Evolutionary conservation across 768 basidiomycete genomes (phyloP), one percentile per base, ranked within the genome.

Genomic region (Hydnomerulius pinastri): DNA sequence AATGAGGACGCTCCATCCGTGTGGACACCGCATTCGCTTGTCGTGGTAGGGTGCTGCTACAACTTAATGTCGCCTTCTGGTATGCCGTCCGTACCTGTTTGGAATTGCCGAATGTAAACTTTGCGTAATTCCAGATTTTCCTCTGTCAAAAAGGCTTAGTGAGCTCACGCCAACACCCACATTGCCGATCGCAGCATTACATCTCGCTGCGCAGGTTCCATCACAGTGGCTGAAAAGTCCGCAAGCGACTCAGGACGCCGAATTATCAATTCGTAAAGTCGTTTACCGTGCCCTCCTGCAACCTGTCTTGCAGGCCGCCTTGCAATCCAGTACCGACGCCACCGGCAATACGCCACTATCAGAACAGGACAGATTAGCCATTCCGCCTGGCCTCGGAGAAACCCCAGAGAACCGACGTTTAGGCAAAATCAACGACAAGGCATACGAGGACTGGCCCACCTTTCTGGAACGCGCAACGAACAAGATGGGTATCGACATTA

Each of bases 41-140:
- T 87, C 36, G 75, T 82, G 7, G 87, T 90, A 13, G 87, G 89
- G 3, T 91, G 89, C 53, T 91, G 89, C 64, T 91, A 90, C 65
- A 90, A 90, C 61, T 73, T 87, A 54, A 77, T 90, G 70, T 67
- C 72, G 25, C 67, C 75, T 10, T 64, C 72, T 59, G 85, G 85
- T 65, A 38, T 30, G 68, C 9, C 20, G 24, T 39, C 23, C 37
- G 28, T 49, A 43, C 30, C 13, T 38, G 41, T 30, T 7, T 40
- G 27, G 33, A 35, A 21, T 21, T 33, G 24, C 40, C 39, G 37
- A 33, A 53, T 25, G 38, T 53, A 43, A 53, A 48, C 23, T 15
- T 41, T 28, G 39, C 29, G 10, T 29, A 37, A 15, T 43, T 44
- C 12, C 45, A 81, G 86, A 85, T 65, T 83, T 83, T 57, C 83